Evolutionary conservation across 176 grass and related monocot species (phyloP).

Genomic region (Luzula sylvatica): DNA sequence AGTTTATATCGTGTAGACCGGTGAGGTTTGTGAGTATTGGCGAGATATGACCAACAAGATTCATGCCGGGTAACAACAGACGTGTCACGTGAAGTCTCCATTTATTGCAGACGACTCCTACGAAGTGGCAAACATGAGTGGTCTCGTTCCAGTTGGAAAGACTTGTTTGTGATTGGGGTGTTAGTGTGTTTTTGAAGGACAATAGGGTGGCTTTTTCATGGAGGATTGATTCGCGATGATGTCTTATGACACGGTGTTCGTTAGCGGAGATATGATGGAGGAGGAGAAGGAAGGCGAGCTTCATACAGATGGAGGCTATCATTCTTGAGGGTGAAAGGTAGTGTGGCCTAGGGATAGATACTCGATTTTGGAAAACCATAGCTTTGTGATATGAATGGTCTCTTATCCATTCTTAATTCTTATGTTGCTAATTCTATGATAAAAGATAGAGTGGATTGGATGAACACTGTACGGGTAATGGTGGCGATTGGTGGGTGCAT

Average conservation of each 20-base stretch:
- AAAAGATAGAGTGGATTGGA: neutral
- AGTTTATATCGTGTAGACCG: slow-evolving; percentile 26
- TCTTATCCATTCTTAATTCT: slow-evolving; percentile 7
- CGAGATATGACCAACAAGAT: slow-evolving; percentile 26
- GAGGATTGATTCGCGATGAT: slow-evolving; percentile 6
- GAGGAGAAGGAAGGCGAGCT: slow-evolving; percentile 26
- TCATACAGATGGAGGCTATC: slow-evolving; percentile 27
- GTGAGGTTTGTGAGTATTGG: slow-evolving; percentile 34
- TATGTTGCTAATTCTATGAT: neutral
- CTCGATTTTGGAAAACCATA: neutral
- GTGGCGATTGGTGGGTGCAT: too few relatives aligned
- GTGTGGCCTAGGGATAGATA: neutral
- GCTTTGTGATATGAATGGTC: neutral
- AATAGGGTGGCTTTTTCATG: slow-evolving; percentile 51
- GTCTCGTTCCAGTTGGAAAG: slow-evolving; percentile 66
- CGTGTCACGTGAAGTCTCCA: slow-evolving; percentile 30
- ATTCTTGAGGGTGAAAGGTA: slow-evolving; percentile 18
- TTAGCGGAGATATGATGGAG: neutral
- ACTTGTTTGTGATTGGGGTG: slow-evolving; percentile 1
- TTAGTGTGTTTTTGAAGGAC: slow-evolving; percentile 39
- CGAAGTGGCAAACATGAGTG: slow-evolving; percentile 49
- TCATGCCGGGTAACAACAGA: slow-evolving; percentile 20
- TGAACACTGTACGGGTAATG: too few relatives aligned
- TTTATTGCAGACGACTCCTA: slow-evolving; percentile 38
- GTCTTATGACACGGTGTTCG: neutral